phyloP scores from a whole-genome alignment of 805 yeast genomes.

The Myxozyma mucilagina region DNA sequence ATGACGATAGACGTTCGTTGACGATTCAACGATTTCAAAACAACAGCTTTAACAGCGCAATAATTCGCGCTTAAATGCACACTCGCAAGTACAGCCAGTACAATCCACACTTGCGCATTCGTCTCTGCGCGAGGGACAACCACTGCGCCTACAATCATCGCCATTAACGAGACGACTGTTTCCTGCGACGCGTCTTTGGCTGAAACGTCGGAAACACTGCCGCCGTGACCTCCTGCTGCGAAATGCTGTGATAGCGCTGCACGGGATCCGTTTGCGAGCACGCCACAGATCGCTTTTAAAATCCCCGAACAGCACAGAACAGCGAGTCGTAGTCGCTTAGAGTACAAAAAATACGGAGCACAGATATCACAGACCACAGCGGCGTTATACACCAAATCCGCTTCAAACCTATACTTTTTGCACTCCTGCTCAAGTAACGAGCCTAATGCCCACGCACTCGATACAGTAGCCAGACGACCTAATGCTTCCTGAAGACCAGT shows the following conservation, averaged over 20 bases:
- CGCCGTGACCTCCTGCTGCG: conserved; percentile 38
- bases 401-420: conserved; percentile 41
- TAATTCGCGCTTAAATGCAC: conserved; percentile 42
- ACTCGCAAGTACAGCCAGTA: conserved; percentile 34
- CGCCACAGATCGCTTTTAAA: conserved; percentile 41
- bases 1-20: conserved; percentile 41
- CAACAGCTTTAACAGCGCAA: conserved; percentile 40
- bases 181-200: conserved; percentile 45
- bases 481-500: conserved; percentile 42
- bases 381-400: conserved; percentile 41
- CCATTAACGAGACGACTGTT: conserved; percentile 41
- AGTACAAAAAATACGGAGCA: conserved; percentile 38
- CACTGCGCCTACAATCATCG: conserved; percentile 36
- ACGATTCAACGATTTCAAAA: conserved; percentile 39
- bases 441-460: conserved; percentile 43
- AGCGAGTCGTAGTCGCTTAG: conserved; percentile 29
- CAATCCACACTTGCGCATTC: conserved; percentile 35
- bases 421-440: conserved; percentile 42
- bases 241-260: conserved; percentile 44
- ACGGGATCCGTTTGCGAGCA: conserved; percentile 43
- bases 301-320: conserved; percentile 41
- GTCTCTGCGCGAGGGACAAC: not conserved
- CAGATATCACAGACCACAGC: conserved; percentile 41
- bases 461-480: conserved; percentile 43
- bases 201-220: conserved; percentile 42